phyloP scores from a whole-genome alignment of 108 stramenopile species.

The Nitzschia putrida region DNA sequence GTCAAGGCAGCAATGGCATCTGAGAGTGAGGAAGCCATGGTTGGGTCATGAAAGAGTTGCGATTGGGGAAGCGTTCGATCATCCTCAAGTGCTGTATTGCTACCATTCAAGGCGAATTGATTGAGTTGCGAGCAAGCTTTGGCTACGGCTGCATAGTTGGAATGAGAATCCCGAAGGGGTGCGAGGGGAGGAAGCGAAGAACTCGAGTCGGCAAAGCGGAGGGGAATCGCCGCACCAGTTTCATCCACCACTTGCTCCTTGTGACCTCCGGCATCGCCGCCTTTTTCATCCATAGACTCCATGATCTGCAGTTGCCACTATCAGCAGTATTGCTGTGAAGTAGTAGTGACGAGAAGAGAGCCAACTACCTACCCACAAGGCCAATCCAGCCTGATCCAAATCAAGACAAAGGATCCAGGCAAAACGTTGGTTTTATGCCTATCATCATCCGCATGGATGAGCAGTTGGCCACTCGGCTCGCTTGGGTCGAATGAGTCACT shows the following conservation, averaged over 20 bases:
- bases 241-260: slow-evolving; percentile 11
- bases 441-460: no score
- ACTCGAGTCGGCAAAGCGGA: slow-evolving; percentile 12
- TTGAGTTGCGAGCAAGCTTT: slow-evolving; percentile 46
- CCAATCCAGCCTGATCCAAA: no score
- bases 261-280: slow-evolving; percentile 3
- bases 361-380: no score
- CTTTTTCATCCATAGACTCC: slow-evolving; percentile 25
- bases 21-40: slow-evolving; percentile 28
- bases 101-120: slow-evolving; percentile 46
- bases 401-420: no score
- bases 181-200: slow-evolving; percentile 25
- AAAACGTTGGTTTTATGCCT: no score
- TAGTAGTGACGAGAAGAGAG: no score
- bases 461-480: no score
- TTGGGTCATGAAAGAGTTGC: slow-evolving; percentile 41
- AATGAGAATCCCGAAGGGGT: slow-evolving; percentile 44
- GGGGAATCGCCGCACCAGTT: slow-evolving; percentile 11
- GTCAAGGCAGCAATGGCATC: slow-evolving; percentile 31
- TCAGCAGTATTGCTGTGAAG: no score
- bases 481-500: no score
- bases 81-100: slow-evolving; percentile 29
- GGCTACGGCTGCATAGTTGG: slow-evolving; percentile 36
- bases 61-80: slow-evolving; percentile 24
- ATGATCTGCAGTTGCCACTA: background rate